A percentile compares a stretch with the other conserved stretches of the same genome.
Conservation (phyloP, 192 early-diverging fungal species). For the Coemansia sp. region DNA sequence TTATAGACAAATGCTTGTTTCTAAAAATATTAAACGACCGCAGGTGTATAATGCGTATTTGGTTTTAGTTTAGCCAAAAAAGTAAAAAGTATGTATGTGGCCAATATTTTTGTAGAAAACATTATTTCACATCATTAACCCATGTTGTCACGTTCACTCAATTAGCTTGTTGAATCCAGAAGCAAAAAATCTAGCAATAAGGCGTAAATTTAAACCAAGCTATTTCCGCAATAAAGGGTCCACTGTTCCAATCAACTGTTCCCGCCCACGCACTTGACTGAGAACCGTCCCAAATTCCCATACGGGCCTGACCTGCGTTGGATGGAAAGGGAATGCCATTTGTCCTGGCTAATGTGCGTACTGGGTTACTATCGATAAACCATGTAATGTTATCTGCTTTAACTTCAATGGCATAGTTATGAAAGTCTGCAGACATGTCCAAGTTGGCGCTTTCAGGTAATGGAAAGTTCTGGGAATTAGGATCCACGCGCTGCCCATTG, state of each 20-base stretch:
- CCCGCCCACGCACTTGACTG: conserved; percentile 50
- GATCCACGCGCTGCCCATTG: conserved; percentile 47
- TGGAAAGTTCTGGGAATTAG: conserved; percentile 20
- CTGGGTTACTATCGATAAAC: conserved; percentile 53
- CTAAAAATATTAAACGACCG: too few relatives aligned
- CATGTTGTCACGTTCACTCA: too few relatives aligned
- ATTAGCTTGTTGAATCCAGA: too few relatives aligned
- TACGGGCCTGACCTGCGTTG: conserved; percentile 20
- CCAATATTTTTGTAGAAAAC: too few relatives aligned
- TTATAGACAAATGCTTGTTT: too few relatives aligned
- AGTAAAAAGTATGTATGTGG: too few relatives aligned
- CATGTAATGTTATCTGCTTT: conserved; percentile 55
- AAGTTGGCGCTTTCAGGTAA: conserved; percentile 31
- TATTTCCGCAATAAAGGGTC: conserved; percentile 36
- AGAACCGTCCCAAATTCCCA: conserved; percentile 54
- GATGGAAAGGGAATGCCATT: conserved; percentile 36
- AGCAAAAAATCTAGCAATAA: conserved; percentile 20
- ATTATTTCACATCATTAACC: too few relatives aligned
- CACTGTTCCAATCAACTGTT: conserved; percentile 36
- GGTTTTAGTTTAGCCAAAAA: too few relatives aligned
- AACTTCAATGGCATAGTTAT: conserved; percentile 61
- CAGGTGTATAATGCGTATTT: too few relatives aligned
- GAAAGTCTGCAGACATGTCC: conserved; percentile 46
- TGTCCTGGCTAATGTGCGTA: conserved; percentile 41
- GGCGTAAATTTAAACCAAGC: conserved; percentile 34